Percentiles rank a stretch among this genome's conserved stretches.
Conservation (phyloP, 768 basidiomycete species). For the Holtermannia corniformis region DNA sequence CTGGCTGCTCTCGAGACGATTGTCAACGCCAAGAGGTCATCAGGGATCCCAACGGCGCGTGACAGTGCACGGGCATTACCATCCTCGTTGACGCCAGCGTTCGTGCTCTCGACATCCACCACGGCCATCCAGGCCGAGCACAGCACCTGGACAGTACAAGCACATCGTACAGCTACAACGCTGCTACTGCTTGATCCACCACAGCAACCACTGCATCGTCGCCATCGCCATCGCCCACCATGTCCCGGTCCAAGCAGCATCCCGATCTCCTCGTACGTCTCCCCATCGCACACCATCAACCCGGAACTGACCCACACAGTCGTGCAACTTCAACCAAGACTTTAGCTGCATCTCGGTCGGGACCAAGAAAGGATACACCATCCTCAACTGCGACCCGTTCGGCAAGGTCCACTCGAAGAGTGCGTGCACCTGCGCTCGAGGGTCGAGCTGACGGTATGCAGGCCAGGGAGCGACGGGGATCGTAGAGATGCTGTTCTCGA, state of each 20-base stretch:
- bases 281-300: background rate
- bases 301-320: constrained; percentile 12
- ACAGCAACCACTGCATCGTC: no score
- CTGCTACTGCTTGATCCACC: no score
- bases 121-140: no score
- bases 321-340: constrained; percentile 88
- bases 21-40: no score
- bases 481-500: constrained; percentile 99
- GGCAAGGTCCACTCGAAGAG: constrained; percentile 92
- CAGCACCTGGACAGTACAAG: no score
- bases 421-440: constrained; percentile 44
- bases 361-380: constrained; percentile 88
- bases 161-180: no score
- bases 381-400: constrained; percentile 97
- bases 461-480: constrained; percentile 92
- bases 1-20: no score
- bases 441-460: constrained; percentile 29
- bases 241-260: constrained; percentile 37
- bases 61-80: background rate
- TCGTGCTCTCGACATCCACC: no score
- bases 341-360: constrained; percentile 96
- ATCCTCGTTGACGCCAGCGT: no score
- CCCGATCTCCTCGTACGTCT: constrained; percentile 38
- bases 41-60: background rate
- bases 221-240: constrained; percentile 7